Conservation (phyloP, 192 early-diverging fungal genomes). For the Podila verticillata region DNA sequence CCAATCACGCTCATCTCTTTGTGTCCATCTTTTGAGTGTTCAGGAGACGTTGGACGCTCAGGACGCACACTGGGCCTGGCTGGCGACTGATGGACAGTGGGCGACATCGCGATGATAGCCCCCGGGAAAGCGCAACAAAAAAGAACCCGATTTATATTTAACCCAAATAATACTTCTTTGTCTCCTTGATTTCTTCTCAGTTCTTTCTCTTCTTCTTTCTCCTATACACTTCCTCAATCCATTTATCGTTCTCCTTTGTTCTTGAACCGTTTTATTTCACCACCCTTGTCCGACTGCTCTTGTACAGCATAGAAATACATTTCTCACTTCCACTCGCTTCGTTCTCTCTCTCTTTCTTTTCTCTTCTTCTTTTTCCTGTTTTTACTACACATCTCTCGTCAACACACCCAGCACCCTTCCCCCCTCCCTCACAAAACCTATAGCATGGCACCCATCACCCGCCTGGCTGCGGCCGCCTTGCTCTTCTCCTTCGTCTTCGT, state of each 20-base stretch:
- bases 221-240: neutral
- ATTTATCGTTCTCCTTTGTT: neutral
- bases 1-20: too few relatives aligned
- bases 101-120: too few relatives aligned
- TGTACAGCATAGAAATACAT: too few relatives aligned
- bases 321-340: neutral
- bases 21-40: too few relatives aligned
- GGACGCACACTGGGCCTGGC: too few relatives aligned
- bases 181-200: neutral
- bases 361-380: neutral
- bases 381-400: neutral
- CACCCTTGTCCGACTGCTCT: neutral
- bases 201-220: neutral
- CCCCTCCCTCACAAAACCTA: neutral
- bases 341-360: neutral
- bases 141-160: too few relatives aligned
- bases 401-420: neutral
- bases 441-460: constrained; percentile 33
- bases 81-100: too few relatives aligned
- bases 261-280: neutral
- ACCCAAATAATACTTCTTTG: too few relatives aligned
- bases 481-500: constrained; percentile 14
- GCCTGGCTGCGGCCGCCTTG: constrained; percentile 10
- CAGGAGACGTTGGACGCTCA: too few relatives aligned
- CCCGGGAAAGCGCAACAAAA: too few relatives aligned